Percentiles rank a stretch among this genome's conserved stretches.
phyloP scores from a whole-genome alignment of 2,329 filamentous ascomycete species.

The Graphilbum fragrans region DNA sequence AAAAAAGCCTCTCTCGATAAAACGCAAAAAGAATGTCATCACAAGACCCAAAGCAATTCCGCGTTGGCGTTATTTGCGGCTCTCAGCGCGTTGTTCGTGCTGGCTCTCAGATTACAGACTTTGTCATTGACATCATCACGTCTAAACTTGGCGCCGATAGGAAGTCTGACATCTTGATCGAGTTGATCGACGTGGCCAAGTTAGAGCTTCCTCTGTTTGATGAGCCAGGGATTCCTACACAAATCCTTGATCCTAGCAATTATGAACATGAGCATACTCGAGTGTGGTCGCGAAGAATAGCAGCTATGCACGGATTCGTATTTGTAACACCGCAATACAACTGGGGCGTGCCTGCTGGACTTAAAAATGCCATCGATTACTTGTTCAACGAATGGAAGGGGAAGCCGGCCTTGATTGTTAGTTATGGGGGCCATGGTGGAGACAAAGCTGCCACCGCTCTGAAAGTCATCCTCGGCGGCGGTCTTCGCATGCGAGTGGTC shows the following conservation, averaged over 20 bases:
- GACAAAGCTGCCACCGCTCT: conserved; percentile 14
- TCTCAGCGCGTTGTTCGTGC: conserved; percentile 14
- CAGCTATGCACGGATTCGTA: conserved; percentile 19
- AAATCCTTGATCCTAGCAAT: conserved; percentile 15
- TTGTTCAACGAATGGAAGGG: conserved; percentile 36
- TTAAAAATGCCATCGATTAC: conserved; percentile 42
- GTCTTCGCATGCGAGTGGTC: conserved; percentile 12
- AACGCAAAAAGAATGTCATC: not conserved
- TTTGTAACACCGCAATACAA: conserved; percentile 29
- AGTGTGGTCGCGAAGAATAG: conserved; percentile 20
- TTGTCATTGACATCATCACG: conserved; percentile 11
- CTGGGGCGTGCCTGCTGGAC: conserved; percentile 30
- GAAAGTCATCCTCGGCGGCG: conserved; percentile 13
- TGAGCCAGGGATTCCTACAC: conserved; percentile 19
- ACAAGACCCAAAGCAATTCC: conserved; percentile 9
- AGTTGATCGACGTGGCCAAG: conserved; percentile 17
- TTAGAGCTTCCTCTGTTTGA: conserved; percentile 23
- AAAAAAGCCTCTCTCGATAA: too few species aligned
- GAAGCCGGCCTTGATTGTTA: conserved; percentile 33
- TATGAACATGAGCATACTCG: conserved; percentile 21
- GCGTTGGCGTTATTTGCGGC: conserved; percentile 15
- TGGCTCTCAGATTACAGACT: conserved; percentile 12
- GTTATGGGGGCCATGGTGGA: conserved; percentile 30
- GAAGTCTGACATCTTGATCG: conserved; percentile 6
- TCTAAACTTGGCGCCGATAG: not conserved